Base-by-base conservation (phyloP, 495 filamentous ascomycete genomes). In the Parathielavia hyrcaniae region DNA sequence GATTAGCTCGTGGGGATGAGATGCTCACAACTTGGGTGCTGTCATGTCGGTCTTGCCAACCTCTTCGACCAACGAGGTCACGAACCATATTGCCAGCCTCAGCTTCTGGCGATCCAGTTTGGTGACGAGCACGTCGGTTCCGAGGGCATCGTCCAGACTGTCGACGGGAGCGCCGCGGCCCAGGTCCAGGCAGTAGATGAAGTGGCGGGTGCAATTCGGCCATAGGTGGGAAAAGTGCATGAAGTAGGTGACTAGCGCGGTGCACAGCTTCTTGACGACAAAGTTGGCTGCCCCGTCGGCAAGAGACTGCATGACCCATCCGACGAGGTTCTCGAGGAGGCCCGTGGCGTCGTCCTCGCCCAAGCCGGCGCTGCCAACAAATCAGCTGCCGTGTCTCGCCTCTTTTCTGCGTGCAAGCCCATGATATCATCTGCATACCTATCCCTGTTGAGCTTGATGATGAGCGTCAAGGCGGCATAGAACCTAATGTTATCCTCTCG, bases 401-500 rank as follows among this genome's bases (percentile, higher is more conserved):
- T 51, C 6, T 2, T 23, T 20, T 17, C 34, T 23, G n/a, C n/a
- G n/a, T 4, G 16, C 3, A 23, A 10, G 20, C 19, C 3, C 1
- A 16, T 41, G n/a, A n/a, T 9, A 51, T 4, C 30, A 49, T 34
- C n/a, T n/a, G 63, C 72, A 50, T 73, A 88, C 88, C 82, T 88
- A 67, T 92, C 87, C 36, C 82, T 80, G 62, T 97, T 96, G 50
- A 97, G 77, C 73, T 97, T 97, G 48, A 97, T 85, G 16, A 86
- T 93, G 64, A 96, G 89, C 0, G 91, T 97, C 59, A 95, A 77
- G 34, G 92, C 93, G n/a, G 88, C 93, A 69, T 91, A 96, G 75
- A 97, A 98, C 41, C 87, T 83, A 64, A 91, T 83, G 50, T 90
- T 83, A 32, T 85, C 79, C 62, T 84, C 82, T 3, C 79, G 73